Percentiles rank a stretch among this genome's conserved stretches.
Conservation (phyloP, 2,329 filamentous ascomycete genomes). For the Diaporthe helianthi region DNA sequence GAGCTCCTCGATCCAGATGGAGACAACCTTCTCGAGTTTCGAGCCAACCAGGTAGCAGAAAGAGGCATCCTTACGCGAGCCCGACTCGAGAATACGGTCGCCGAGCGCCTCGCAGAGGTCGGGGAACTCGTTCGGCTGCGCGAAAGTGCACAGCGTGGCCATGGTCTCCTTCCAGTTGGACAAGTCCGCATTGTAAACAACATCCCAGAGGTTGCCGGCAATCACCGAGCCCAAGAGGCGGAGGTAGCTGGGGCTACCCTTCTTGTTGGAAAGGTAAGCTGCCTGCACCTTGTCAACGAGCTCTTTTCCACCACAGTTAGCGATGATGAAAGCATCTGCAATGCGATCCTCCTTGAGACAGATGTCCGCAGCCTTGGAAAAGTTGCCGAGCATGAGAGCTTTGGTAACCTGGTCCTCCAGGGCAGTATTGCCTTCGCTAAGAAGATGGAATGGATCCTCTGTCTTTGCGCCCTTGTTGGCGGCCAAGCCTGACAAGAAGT, state of each 20-base stretch:
- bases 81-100: conserved; percentile 83
- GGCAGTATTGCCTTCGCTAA: conserved; percentile 81
- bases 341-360: conserved; percentile 88
- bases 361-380: conserved; percentile 86
- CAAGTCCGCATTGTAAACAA: conserved; percentile 94
- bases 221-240: conserved; percentile 90
- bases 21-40: conserved; percentile 95
- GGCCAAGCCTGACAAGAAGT: conserved; percentile 84
- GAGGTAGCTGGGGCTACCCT: conserved; percentile 86
- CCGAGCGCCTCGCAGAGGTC: conserved; percentile 95
- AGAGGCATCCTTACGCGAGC: conserved; percentile 84
- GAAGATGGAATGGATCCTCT: conserved; percentile 91
- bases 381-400: conserved; percentile 87
- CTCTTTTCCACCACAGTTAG: conserved; percentile 92
- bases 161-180: conserved; percentile 97
- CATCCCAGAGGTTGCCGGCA: conserved; percentile 96
- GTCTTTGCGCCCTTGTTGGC: conserved; percentile 92
- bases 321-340: conserved; percentile 97
- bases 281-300: conserved; percentile 93
- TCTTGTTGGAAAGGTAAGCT: conserved; percentile 85
- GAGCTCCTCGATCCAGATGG: conserved; percentile 91
- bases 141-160: conserved; percentile 94
- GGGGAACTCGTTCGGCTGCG: conserved; percentile 87
- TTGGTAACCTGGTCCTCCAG: conserved; percentile 88
- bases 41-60: conserved; percentile 97